Conservation (phyloP, 106 monocot genomes). For the Chionographis japonica region DNA sequence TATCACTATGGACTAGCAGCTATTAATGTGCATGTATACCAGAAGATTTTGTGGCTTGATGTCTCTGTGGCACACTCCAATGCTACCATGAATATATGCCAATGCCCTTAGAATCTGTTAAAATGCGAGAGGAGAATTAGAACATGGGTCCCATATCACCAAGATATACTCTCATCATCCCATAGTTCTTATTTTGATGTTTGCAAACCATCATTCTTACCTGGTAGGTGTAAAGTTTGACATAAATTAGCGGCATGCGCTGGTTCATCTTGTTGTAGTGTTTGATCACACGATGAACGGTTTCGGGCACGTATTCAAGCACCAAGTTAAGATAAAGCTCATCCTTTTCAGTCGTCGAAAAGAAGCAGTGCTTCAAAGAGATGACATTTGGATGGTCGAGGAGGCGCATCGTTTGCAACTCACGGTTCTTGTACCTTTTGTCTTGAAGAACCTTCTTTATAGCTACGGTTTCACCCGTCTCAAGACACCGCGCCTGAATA, state of each 20-base stretch:
- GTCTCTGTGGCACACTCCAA: slow-evolving; percentile 43
- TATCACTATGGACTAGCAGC: too few species aligned
- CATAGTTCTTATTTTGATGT: too few species aligned
- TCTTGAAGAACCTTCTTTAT: slow-evolving; percentile 43
- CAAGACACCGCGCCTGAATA: slow-evolving; percentile 30
- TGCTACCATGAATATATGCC: slow-evolving; percentile 26
- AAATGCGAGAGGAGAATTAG: not conserved
- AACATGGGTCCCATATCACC: not conserved
- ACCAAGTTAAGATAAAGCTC: slow-evolving; percentile 43
- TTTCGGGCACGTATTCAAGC: slow-evolving; percentile 48
- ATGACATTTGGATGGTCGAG: slow-evolving; percentile 37
- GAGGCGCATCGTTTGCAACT: slow-evolving; percentile 34
- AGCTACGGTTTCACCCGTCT: slow-evolving; percentile 32
- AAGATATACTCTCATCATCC: not conserved
- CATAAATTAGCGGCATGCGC: slow-evolving; percentile 32
- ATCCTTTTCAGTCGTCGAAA: slow-evolving; percentile 42
- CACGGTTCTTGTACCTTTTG: slow-evolving; percentile 33
- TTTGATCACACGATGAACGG: slow-evolving; percentile 40
- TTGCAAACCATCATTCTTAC: not conserved
- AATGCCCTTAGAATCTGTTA: slow-evolving; percentile 30
- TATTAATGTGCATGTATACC: slow-evolving; percentile 9
- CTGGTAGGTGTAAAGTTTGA: slow-evolving; percentile 42
- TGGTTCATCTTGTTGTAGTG: slow-evolving; percentile 48
- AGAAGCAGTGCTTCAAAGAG: slow-evolving; percentile 33
- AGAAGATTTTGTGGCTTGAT: slow-evolving; percentile 46